Conservation (phyloP, 805 yeast genomes). For the Saturnispora halmiae region DNA sequence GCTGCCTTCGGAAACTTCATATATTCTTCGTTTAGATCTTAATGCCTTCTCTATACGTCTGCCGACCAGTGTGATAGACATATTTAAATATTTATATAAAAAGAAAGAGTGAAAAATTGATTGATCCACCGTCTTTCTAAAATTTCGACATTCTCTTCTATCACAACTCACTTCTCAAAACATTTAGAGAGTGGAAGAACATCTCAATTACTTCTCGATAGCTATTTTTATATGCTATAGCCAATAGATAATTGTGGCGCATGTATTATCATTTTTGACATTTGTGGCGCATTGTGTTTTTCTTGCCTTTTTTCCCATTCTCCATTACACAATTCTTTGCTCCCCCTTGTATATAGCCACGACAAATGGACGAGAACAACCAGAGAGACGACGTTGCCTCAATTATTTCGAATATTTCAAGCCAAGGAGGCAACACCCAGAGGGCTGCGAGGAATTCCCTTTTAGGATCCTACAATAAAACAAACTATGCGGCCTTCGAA, state of each 20-base stretch:
- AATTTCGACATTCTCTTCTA: too few relatives aligned
- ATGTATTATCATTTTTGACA: background rate
- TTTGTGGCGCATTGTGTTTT: background rate
- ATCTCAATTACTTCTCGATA: too few relatives aligned
- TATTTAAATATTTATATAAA: too few relatives aligned
- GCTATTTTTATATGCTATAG: too few relatives aligned
- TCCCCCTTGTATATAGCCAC: slow-evolving; percentile 1
- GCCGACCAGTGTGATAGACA: too few relatives aligned
- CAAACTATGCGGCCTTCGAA: slow-evolving; percentile 15
- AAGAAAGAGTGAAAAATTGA: too few relatives aligned
- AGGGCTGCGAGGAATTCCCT: slow-evolving; percentile 17
- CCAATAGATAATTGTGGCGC: background rate
- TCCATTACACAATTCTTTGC: background rate
- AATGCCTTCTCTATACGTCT: background rate
- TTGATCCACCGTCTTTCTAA: too few relatives aligned
- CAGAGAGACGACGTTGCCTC: slow-evolving; percentile 25
- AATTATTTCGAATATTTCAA: slow-evolving; percentile 27
- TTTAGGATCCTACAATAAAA: slow-evolving; percentile 14
- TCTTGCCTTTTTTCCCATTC: background rate
- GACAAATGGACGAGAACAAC: background rate
- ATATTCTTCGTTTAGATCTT: background rate
- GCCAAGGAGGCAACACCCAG: slow-evolving; percentile 20
- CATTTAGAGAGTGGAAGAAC: too few relatives aligned
- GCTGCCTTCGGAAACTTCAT: background rate
- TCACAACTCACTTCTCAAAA: too few relatives aligned